Conservation (phyloP, 2,329 filamentous ascomycete genomes). For the Saccharata proteae region DNA sequence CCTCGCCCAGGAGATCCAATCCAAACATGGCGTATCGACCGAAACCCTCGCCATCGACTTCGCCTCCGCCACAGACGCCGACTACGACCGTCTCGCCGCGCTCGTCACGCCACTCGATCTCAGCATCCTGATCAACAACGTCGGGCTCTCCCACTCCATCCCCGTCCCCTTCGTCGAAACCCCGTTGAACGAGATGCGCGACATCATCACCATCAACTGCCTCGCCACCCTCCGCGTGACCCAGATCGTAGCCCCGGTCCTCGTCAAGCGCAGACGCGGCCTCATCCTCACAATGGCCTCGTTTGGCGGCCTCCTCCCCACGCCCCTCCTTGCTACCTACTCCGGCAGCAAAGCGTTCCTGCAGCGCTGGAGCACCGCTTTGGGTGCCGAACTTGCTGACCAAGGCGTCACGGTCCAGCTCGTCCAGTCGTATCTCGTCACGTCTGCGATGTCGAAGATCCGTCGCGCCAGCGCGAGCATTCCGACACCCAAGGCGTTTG, state of each 20-base stretch:
- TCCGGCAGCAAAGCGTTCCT: slow-evolving; percentile 97
- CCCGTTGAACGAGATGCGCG: slow-evolving; percentile 62
- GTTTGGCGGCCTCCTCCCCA: slow-evolving; percentile 85
- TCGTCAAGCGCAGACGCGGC: slow-evolving; percentile 73
- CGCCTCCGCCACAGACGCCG: slow-evolving; percentile 60
- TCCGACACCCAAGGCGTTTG: slow-evolving; percentile 72
- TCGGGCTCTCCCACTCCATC: slow-evolving; percentile 86
- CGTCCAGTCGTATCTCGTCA: slow-evolving; percentile 84
- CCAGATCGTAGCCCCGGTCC: slow-evolving; percentile 69
- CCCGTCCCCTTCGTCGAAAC: slow-evolving; percentile 82
- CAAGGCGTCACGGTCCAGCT: slow-evolving; percentile 82
- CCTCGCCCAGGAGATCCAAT: slow-evolving; percentile 62
- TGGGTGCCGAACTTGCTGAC: slow-evolving; percentile 70
- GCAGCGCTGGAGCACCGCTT: slow-evolving; percentile 84
- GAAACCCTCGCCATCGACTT: slow-evolving; percentile 90
- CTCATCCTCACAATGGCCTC: slow-evolving; percentile 96
- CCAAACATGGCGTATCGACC: slow-evolving; percentile 58
- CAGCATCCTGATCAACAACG: slow-evolving; percentile 88
- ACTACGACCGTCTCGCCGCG: slow-evolving; percentile 63
- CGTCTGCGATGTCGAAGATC: slow-evolving; percentile 94
- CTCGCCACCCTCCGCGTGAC: slow-evolving; percentile 80
- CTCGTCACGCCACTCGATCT: slow-evolving; percentile 65
- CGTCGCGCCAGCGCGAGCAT: slow-evolving; percentile 65
- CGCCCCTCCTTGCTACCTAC: slow-evolving; percentile 87
- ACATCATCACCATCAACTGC: slow-evolving; percentile 95